Evolutionary conservation across 2,329 filamentous ascomycete species (phyloP).

Genomic region (Diaporthe aspalathi): DNA sequence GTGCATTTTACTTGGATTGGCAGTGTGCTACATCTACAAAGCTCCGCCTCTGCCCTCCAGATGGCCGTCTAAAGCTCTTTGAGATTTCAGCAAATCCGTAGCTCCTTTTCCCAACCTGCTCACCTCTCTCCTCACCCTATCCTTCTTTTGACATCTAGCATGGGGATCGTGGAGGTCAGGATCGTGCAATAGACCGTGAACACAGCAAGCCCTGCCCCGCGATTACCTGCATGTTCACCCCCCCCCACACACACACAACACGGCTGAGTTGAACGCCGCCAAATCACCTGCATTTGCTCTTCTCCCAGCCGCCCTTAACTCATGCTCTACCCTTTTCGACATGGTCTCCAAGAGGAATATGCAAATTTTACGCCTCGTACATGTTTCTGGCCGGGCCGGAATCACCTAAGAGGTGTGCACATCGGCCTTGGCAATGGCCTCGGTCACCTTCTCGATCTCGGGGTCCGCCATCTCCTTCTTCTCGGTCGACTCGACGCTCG

Average conservation of each 20-base stretch:
- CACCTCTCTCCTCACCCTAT: not conserved
- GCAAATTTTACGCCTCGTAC: not conserved
- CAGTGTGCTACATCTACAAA: not conserved
- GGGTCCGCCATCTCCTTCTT: slow-evolving; percentile 44
- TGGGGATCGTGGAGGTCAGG: not conserved
- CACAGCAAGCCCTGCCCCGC: not conserved
- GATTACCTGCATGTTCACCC: too few species aligned
- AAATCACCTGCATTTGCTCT: not conserved
- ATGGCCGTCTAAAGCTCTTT: not conserved
- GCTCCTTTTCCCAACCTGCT: not conserved
- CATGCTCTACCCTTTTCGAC: not conserved
- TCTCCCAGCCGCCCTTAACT: not conserved
- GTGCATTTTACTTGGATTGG: not conserved
- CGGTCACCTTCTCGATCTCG: slow-evolving; percentile 43
- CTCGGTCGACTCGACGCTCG: slow-evolving; percentile 43
- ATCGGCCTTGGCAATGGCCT: slow-evolving; percentile 44
- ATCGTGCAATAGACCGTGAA: not conserved
- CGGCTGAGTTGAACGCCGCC: slow-evolving; percentile 24
- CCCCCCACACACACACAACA: too few species aligned
- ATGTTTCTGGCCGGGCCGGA: too few species aligned
- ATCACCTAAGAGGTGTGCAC: slow-evolving; percentile 42
- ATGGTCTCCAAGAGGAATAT: not conserved
- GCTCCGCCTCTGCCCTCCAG: not conserved
- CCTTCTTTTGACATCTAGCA: slow-evolving; percentile 7
- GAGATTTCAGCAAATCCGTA: not conserved